These are phyloP conservation scores for Quercus phellos DNA, from an alignment of 331 rosid genomes.

Conservation along the genomic window DNA sequence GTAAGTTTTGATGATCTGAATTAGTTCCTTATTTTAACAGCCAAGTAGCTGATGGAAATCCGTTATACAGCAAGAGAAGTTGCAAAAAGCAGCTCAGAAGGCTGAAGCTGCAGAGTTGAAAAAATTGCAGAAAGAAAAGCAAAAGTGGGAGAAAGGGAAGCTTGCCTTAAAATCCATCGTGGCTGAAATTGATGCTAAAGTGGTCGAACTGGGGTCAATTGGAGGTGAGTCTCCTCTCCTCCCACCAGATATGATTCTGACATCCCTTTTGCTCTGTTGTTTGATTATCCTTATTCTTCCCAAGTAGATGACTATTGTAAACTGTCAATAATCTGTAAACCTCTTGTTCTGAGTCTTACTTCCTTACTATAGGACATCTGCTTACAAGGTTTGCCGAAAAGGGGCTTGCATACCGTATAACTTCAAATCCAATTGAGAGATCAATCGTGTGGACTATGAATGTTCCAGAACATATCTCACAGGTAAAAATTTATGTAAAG, in stretches of 20 bases:
- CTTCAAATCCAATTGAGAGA: slow-evolving; percentile 74
- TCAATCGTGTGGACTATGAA: slow-evolving; percentile 88
- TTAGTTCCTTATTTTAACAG: slow-evolving; percentile 7
- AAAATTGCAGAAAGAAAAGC: slow-evolving; percentile 75
- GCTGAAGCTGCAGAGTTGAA: slow-evolving; percentile 78
- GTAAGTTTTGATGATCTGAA: slow-evolving; percentile 37
- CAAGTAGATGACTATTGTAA: not conserved
- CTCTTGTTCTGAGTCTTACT: not conserved
- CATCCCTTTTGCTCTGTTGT: slow-evolving; percentile 7
- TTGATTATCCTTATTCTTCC: not conserved
- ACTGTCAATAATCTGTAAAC: not conserved
- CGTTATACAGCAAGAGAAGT: slow-evolving; percentile 67
- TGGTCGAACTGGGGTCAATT: slow-evolving; percentile 74
- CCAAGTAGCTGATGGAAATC: slow-evolving; percentile 16
- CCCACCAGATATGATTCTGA: not conserved
- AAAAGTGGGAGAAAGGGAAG: slow-evolving; percentile 88
- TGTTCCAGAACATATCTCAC: slow-evolving; percentile 74
- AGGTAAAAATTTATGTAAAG: slow-evolving; percentile 36
- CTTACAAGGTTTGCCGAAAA: slow-evolving; percentile 84
- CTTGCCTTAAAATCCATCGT: slow-evolving; percentile 71
- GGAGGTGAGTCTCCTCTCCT: slow-evolving; percentile 56
- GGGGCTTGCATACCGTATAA: slow-evolving; percentile 66
- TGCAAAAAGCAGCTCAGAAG: slow-evolving; percentile 70
- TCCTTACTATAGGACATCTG: slow-evolving; percentile 57
- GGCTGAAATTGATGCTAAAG: slow-evolving; percentile 82